Evolutionary conservation across 257 asterid genomes (phyloP), one percentile per base, ranked within the genome.

Genomic region (Fraxinus pennsylvanica): DNA sequence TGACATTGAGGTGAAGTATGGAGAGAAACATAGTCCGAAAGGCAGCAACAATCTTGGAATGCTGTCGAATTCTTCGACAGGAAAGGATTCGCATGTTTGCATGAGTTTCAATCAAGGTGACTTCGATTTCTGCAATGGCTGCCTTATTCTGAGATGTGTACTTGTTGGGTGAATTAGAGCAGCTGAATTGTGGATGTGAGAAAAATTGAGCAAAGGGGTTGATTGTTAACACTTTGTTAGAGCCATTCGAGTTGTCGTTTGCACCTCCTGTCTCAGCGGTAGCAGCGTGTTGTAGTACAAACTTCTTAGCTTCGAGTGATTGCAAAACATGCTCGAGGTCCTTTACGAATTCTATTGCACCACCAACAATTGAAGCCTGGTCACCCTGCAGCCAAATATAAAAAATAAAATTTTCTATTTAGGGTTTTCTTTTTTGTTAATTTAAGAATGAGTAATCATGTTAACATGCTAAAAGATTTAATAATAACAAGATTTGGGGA

Each of bases 341-440:
- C 89, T 96, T 96, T 78, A 96, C 97, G 76, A 89, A 96, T 27
- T 96, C 97, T 47, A 96, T 93, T 54, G 99, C 97, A 10, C 99
- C 99, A 21, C 98, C 98, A 41, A 96, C 98, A 17, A 93, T 91
- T 2, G 99, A 96, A 4, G 98, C 97, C 69, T 96, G 98, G 84
- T 96, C 98, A 74, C 98, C 99, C 99, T 95, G 65, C 78, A 81
- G 47, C 39, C 29, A 1, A 21, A 41, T 36, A 36, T 30, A 19
- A 74, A 15, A 19, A 43, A 10, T 2, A 39, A 35, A 27, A 43
- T 43, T 19, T n/a, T 12, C 9, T 52, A 6, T 1, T 14, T 75
- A 63, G 52, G 59, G 71, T 61, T 61, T 61, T 36, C 13, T 65
- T 75, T 63, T 72, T 78, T 32, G 38, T 4, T 9, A 6, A 9